Percentiles rank a stretch among this genome's conserved stretches.
These are phyloP conservation scores for Trichothecium sympodiale DNA, from an alignment of 2,329 filamentous ascomycete genomes.

Conservation along the genomic window DNA sequence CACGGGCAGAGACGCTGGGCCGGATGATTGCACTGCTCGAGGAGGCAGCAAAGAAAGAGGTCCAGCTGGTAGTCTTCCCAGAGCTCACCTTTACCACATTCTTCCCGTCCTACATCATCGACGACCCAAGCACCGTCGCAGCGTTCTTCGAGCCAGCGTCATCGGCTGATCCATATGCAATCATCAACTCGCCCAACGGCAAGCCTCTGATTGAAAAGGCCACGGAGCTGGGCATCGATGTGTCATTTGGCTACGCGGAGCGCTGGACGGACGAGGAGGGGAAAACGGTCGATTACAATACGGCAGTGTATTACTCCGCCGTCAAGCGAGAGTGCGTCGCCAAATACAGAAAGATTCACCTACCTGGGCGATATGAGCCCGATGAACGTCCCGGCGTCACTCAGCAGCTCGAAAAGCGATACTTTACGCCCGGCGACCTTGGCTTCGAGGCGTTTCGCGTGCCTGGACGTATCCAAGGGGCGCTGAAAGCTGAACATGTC, in stretches of 20 bases:
- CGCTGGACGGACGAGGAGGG: constrained; percentile 22
- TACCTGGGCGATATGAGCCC: constrained; percentile 41
- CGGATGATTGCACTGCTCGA: constrained; percentile 39
- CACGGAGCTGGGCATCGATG: constrained; percentile 33
- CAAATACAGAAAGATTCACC: constrained; percentile 45
- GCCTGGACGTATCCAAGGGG: constrained; percentile 26
- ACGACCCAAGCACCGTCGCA: constrained; percentile 30
- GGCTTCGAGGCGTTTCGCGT: constrained; percentile 42
- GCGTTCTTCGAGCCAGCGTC: constrained; percentile 39
- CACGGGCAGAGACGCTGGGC: constrained; percentile 28
- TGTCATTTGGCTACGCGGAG: constrained; percentile 42
- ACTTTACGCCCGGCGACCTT: constrained; percentile 39
- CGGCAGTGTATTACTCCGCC: constrained; percentile 35
- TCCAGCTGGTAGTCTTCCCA: constrained; percentile 40
- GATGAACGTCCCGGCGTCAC: constrained; percentile 33
- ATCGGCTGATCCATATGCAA: constrained; percentile 7
- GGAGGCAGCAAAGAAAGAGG: constrained; percentile 29
- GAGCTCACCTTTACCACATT: constrained; percentile 46
- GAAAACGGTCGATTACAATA: constrained; percentile 32
- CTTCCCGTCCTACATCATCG: constrained; percentile 40
- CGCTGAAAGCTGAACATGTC: constrained; percentile 17
- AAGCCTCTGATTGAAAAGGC: constrained; percentile 38
- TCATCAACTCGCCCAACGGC: constrained; percentile 26
- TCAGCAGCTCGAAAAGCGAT: constrained; percentile 45
- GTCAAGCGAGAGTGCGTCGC: constrained; percentile 25